Evolutionary conservation across 352 stramenopile species (phyloP).

Genomic region (Globisporangium ultimum): DNA sequence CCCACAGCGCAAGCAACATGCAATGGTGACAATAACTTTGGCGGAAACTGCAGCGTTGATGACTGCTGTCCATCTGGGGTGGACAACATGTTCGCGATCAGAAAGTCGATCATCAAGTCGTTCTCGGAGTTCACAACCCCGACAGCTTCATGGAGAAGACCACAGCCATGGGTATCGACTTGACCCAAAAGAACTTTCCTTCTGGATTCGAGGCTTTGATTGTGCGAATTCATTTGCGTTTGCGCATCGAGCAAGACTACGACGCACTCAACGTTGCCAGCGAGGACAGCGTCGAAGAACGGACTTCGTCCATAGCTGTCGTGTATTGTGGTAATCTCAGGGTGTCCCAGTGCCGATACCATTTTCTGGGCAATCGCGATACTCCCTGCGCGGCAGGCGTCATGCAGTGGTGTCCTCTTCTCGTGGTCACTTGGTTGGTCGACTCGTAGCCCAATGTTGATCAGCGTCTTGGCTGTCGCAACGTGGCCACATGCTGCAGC

Average conservation of each 20-base stretch:
- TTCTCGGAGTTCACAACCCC: neutral
- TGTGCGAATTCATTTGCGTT: neutral
- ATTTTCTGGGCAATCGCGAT: neutral
- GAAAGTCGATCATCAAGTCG: slow-evolving; percentile 5
- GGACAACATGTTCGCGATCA: slow-evolving; percentile 1
- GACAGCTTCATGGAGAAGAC: slow-evolving; percentile 8
- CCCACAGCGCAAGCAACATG: slow-evolving; percentile 4
- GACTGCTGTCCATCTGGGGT: too few species aligned
- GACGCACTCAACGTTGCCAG: slow-evolving; percentile 13
- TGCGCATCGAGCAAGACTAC: slow-evolving; percentile 12
- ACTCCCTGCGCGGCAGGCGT: slow-evolving; percentile 5
- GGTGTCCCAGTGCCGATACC: neutral
- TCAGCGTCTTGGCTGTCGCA: slow-evolving; percentile 5
- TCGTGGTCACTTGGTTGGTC: neutral
- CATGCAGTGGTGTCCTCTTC: slow-evolving; percentile 5
- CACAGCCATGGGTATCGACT: slow-evolving; percentile 5
- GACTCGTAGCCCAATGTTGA: slow-evolving; percentile 8
- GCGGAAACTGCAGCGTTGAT: slow-evolving; percentile 1
- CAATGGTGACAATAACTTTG: slow-evolving; percentile 6
- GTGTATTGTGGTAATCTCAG: neutral
- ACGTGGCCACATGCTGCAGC: slow-evolving; percentile 6
- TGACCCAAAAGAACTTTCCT: neutral
- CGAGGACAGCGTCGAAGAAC: slow-evolving; percentile 22
- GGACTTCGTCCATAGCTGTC: slow-evolving; percentile 7
- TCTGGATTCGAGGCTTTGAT: neutral